Evolutionary conservation across 352 stramenopile species (phyloP).

Genomic region (Phytophthora pisi): DNA sequence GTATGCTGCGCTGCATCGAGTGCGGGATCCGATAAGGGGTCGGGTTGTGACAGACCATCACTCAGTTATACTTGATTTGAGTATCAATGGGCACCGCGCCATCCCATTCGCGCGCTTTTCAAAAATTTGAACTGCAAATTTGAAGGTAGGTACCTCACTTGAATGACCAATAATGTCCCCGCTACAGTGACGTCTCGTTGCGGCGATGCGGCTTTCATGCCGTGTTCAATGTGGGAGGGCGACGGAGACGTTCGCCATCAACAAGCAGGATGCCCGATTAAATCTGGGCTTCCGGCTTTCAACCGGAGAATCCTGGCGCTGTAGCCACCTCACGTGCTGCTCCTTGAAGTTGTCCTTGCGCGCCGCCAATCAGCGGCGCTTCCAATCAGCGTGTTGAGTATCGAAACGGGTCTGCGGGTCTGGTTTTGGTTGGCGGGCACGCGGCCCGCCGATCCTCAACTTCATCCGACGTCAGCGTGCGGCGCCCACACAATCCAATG

Average conservation of each 20-base stretch:
- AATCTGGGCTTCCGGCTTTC: conserved; percentile 9
- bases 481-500: conserved; percentile 38
- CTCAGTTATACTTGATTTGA: conserved; percentile 19
- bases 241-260: neutral
- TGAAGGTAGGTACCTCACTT: conserved; percentile 12
- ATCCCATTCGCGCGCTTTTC: conserved; percentile 18
- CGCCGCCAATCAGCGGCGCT: neutral
- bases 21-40: conserved; percentile 12
- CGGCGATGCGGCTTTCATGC: neutral
- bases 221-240: conserved; percentile 17
- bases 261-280: conserved; percentile 6
- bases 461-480: conserved; percentile 33
- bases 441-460: conserved; percentile 16
- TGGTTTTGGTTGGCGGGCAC: conserved; percentile 10
- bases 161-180: no score
- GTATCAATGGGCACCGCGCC: conserved; percentile 1
- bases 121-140: conserved; percentile 40
- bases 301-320: conserved; percentile 1
- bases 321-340: conserved; percentile 9
- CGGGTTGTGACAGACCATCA: conserved; percentile 28
- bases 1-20: conserved; percentile 22
- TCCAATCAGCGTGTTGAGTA: conserved; percentile 20
- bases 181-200: conserved; percentile 7
- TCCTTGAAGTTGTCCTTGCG: conserved; percentile 19
- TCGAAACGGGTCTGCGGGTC: conserved; percentile 5